Evolutionary conservation across 2,329 filamentous ascomycete species (phyloP), one percentile per base, ranked within the genome.

Genomic region (Pseudogymnoascus destructans): DNA sequence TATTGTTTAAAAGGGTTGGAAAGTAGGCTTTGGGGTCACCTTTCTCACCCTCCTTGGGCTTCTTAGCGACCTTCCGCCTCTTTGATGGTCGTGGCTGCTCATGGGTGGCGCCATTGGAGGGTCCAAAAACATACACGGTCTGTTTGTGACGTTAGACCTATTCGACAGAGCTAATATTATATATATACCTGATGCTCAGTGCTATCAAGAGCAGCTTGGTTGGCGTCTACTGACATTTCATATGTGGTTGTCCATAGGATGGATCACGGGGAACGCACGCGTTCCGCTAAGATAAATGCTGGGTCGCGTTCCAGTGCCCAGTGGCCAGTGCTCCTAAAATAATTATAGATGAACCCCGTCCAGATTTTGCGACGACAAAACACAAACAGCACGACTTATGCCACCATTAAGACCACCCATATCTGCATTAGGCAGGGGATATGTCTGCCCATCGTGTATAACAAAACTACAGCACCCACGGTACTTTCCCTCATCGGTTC

Each of bases 51-150:
- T 30, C 46, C 5, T 52, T 52, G 25, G 58, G 55, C 61, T 63
- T 57, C 49, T 65, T 67, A 25, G 59, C 65, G 57, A 69, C 63
- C 59, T 67, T 70, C 54, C 71, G 68, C 57, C 68, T 68, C 63
- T 73, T 73, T 46, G 64, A 59, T 54, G 70, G 68, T 58, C 67
- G 66, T 68, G 68, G 36, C 64, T 64, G 62, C 69, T 73, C 57
- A 73, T 66, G 60, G 71, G 72, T 55, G 70, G 68, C n/a, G 67
- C 64, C 71, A 72, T 60, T 60, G 56, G 57, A 57, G 59, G 81
- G 77, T 60, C 77, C 75, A 69, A 84, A 86, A 62, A 86, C 71
- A 68, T 82, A 86, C 59, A 81, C 80, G 52, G 77, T 77, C 82
- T 86, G 66, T 54, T 52, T 52, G 46, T 5, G 13, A 32, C 15